Evolutionary conservation across 352 stramenopile species (phyloP), one percentile per base, ranked within the genome.

Genomic region (Hyaloperonospora brassicae): DNA sequence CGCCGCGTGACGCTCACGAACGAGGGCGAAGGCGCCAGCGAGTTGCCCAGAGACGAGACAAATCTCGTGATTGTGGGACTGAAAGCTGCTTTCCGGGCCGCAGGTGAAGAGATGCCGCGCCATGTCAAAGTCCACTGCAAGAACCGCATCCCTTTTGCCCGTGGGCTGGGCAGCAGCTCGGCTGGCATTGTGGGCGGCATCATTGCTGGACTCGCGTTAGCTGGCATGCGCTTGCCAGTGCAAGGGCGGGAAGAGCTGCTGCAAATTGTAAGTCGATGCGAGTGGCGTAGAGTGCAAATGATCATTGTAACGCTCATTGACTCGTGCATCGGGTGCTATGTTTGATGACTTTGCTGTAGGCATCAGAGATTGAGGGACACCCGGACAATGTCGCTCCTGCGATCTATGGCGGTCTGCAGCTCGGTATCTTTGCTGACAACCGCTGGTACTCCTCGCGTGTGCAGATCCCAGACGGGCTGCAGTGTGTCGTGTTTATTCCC

Each of bases 401-500:
- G 12, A 98, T 99, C 65, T 99, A 99, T 65, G 97, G 97, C 50
- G 97, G 96, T 22, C 86, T 98, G 59, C 97, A 99, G 80, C 81
- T 99, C 57, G 84, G 84, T 27, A 90, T 93, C 55, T 83, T 84
- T 45, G 97, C 94, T 41, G 95, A 98, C 55, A 83, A 96, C 54
- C 92, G 95, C 49, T 99, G 96, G 96, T 88, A 97, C 55, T 98
- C 95, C 11, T 97, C 98, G 78, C 91, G 96, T 50, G 92, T 98
- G 36, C 82, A 95, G 59, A 93, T 96, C 62, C 96, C 96, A 9
- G 72, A 96, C n/a, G 95, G 93, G 2, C 77, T 98, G 57, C 95
- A 98, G 79, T 95, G 97, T 65, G 95, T 99, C 47, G 88, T 98
- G 59, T 99, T 99, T 68, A 98, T 99, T 65, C 97, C 97, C 0